Percentiles rank a stretch among this genome's conserved stretches.
These are phyloP conservation scores for Strobilomyces dryophilus DNA, from an alignment of 768 basidiomycete species.

Conservation along the genomic window DNA sequence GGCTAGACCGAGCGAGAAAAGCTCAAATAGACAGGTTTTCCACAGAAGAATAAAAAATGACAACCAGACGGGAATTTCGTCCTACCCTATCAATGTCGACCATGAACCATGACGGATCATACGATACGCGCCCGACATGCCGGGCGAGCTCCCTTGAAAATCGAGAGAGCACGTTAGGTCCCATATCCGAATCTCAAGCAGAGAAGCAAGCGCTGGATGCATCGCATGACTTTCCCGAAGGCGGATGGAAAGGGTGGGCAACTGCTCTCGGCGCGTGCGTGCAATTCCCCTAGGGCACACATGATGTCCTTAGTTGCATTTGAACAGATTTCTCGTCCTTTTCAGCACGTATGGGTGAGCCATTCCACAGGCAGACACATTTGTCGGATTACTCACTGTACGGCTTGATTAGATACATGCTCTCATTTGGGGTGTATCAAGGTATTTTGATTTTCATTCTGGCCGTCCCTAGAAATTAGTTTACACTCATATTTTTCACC, in stretches of 20 bases:
- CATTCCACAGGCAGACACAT: not conserved
- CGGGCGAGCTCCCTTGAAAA: not conserved
- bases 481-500: too few species aligned
- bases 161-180: too few species aligned
- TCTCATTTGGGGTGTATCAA: conserved; percentile 44
- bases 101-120: not conserved
- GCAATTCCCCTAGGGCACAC: too few species aligned
- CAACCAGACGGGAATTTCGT: too few species aligned
- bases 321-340: conserved; percentile 34
- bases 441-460: conserved; percentile 15
- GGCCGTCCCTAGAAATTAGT: not conserved
- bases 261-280: conserved; percentile 32
- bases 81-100: not conserved
- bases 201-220: not conserved
- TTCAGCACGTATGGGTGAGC: conserved; percentile 37
- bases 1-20: too few species aligned
- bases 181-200: not conserved
- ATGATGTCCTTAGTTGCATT: not conserved
- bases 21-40: too few species aligned
- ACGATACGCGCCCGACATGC: not conserved
- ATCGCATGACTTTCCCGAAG: conserved; percentile 21
- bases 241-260: conserved; percentile 29
- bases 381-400: not conserved
- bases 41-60: too few species aligned
- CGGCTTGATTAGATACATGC: conserved; percentile 26